Conservation (phyloP, 495 filamentous ascomycete species). For the Xylaria grammica region DNA sequence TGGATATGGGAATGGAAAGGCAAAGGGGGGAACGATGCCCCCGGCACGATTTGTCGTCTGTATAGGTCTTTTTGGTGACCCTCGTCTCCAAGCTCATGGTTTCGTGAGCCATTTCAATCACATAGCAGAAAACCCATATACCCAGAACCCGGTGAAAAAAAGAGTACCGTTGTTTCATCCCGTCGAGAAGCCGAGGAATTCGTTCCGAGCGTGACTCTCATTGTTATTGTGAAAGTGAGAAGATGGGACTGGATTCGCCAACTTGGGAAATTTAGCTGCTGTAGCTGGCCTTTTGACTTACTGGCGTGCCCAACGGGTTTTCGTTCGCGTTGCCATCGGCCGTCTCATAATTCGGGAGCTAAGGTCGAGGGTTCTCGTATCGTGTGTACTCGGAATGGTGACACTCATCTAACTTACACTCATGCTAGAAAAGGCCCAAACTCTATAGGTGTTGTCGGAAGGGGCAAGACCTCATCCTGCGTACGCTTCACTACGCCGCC, state of each 20-base stretch:
- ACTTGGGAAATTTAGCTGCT: not conserved
- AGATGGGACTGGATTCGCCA: not conserved
- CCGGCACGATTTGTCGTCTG: not conserved
- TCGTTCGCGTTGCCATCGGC: not conserved
- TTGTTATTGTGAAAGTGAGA: not conserved
- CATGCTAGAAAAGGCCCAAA: no score
- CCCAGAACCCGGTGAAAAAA: not conserved
- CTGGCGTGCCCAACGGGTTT: not conserved
- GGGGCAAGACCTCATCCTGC: no score
- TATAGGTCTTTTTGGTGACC: slow-evolving; percentile 3
- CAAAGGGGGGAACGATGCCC: not conserved
- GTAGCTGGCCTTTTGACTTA: not conserved
- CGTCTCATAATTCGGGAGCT: not conserved
- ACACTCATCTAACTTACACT: no score
- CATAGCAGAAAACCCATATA: not conserved
- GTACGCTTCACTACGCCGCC: not conserved
- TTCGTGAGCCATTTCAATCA: slow-evolving; percentile 3
- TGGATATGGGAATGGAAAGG: not conserved
- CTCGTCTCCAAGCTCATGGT: not conserved
- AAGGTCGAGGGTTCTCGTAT: not conserved
- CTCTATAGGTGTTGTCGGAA: no score
- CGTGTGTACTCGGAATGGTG: no score
- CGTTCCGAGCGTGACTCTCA: not conserved
- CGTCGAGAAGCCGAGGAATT: not conserved
- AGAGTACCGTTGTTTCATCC: not conserved